Evolutionary conservation across 2,329 filamentous ascomycete species (phyloP), one percentile per base, ranked within the genome.

Genomic region (Aureobasidium sp.): DNA sequence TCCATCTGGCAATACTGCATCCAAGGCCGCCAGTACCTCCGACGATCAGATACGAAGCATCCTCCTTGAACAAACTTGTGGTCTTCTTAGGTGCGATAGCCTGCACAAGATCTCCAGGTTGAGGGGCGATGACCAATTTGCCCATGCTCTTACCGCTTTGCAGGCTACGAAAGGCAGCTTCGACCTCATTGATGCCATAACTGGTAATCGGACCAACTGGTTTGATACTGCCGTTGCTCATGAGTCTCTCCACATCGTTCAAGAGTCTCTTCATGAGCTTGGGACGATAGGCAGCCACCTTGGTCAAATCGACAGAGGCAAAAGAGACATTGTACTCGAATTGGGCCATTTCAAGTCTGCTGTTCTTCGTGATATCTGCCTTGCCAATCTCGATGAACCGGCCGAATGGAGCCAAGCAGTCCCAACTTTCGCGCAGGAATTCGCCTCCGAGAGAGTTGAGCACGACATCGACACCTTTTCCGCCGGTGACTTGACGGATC

Each of bases 401-500:
- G 5, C 73, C 72, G 30, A 68, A 70, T 2, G 64, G 57, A 8
- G 70, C 67, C 13, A 71, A 37, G 49, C 64, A 66, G 6, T 64
- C 39, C 68, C 68, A 71, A 8, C 64, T 65, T 9, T 61, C 57
- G n/a, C 66, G 64, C 7, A 74, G 65, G 9, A 67, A 47, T n/a
- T 69, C 62, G 1, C 71, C 71, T 2, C 64, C 42, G 3, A 67
- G 55, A 11, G 63, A 63, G 63, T 69, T 73, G 41, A 74, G 63
- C 4, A 73, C 62, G 9, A 74, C 67, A 61, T 75, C 71, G 16
- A 72, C 66, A 10, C 73, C 72, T 8, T 37, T 45, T 11, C 64
- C 67, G 32, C 58, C 41, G 0, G 72, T 73, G 61, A 29, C 65
- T 30, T 3, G 66, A 51, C 61, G 51, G 3, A 74, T 55, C 3